Base-by-base conservation (phyloP, 2,329 filamentous ascomycete species). In the Pleoardoris graminearum region DNA sequence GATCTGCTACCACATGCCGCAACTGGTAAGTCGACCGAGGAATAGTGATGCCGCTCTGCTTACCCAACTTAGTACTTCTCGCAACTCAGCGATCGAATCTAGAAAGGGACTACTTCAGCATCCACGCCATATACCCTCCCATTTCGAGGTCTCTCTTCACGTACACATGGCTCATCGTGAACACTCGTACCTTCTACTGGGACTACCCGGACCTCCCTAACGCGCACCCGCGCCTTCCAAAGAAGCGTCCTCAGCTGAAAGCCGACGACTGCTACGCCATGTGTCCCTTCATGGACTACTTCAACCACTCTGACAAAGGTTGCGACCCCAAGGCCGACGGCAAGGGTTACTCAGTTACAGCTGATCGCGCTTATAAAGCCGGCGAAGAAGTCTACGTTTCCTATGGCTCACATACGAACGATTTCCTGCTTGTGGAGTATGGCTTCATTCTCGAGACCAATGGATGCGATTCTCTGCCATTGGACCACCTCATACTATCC, bases 221-320 rank as follows among this genome's bases (percentile, higher is more conserved):
- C 73, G 7, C 77, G 64, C 43, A 69, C 67, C 60, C 77, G 60
- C 37, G 67, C 58, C 59, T 78, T 2, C 71, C 71, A 32, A 81
- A 55, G 72, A 78, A 65, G 62, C 70, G 55, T 69, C 76, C 21
- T 10, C 66, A 63, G 59, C 72, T 60, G 64, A 73, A 62, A 70
- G 81, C 59, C 12, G 70, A 76, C 21, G 87, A 89, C 61, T 83
- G 83, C 63, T 83, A 90, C 77, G 83, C 83, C 8, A 79, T 90
- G 59, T 86, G 86, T 69, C 88, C 88, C 0, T 85, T 89, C 30
- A 84, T 87, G 1, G 88, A 91, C 68, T 83, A 89, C 50, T 87
- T 91, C 77, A 91, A 84, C 57, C 81, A 84, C 56, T 71, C 71
- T 12, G 74, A 75, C 22, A 59, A 66, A 12, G 75, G 75, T 10